Percentiles rank a stretch among this genome's conserved stretches.
Conservation (phyloP, 345 rosid genomes). For the Gossypium herbaceum region DNA sequence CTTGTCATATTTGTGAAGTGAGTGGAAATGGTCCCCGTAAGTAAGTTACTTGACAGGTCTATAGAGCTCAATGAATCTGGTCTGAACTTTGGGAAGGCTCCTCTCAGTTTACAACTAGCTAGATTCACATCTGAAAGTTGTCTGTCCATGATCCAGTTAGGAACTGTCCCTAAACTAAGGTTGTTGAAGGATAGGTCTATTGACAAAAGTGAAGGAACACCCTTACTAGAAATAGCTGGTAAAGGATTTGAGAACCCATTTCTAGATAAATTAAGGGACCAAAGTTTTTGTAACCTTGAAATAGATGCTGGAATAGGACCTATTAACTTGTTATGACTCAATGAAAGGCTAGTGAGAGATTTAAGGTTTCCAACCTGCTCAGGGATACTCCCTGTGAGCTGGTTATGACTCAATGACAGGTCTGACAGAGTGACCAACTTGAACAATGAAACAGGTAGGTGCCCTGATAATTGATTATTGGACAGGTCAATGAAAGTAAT, state of each 20-base stretch:
- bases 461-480: constrained; percentile 59
- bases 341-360: constrained; percentile 65
- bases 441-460: constrained; percentile 58
- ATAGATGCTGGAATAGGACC: constrained; percentile 71
- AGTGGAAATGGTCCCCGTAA: constrained; percentile 51
- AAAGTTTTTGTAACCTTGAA: constrained; percentile 60
- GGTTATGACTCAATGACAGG: constrained; percentile 62
- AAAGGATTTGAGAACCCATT: constrained; percentile 67
- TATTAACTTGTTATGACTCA: constrained; percentile 53
- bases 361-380: constrained; percentile 53
- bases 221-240: constrained; percentile 45
- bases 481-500: constrained; percentile 67
- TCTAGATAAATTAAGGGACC: constrained; percentile 85
- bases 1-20: constrained; percentile 56
- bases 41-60: constrained; percentile 68
- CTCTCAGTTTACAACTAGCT: constrained; percentile 76
- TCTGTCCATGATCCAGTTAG: constrained; percentile 63
- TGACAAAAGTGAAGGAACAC: constrained; percentile 64
- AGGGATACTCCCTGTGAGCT: constrained; percentile 60
- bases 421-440: constrained; percentile 44
- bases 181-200: constrained; percentile 84
- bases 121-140: constrained; percentile 60
- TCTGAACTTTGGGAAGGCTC: constrained; percentile 62
- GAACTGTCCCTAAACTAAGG: constrained; percentile 61
- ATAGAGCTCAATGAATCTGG: constrained; percentile 59